Evolutionary conservation across 768 basidiomycete genomes (phyloP), one percentile per base, ranked within the genome.

Genomic region (Calocybe cyanea): DNA sequence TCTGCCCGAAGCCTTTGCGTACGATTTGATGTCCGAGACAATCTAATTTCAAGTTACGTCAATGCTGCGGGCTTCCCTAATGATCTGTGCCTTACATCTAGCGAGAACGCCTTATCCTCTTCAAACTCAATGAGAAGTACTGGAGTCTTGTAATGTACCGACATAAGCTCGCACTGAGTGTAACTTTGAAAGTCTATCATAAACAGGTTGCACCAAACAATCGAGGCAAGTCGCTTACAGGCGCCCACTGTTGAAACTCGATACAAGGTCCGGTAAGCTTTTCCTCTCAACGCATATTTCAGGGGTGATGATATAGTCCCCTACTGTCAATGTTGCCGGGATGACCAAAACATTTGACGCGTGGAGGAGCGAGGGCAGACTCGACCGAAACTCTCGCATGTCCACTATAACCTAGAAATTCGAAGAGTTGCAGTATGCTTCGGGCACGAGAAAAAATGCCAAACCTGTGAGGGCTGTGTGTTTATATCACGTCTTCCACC

Each of bases 151-250:
- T 99, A 98, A 61, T 97, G 88, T 13, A 85, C 85, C 0, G 89
- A 92, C 95, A 99, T 97, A 17, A 91, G 62, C 65, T 98, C 95
- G 68, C 95, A 98, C 59, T 99, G 96, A 0, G 92, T 89, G 61
- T 95, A 96, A 49, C 95, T 98, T 54, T 2, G 17, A 36, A 13
- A 37, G 8, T 2, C 30, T 0, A 25, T 51, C 13, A 53, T 41
- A 24, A 23, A 10, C 2, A 28, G 8, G 8, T 24, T 28, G 45
- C n/a, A 17, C 15, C 39, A 14, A 14, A 30, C 38, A 6, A 45
- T 1, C 5, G 28, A 35, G 40, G 25, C 8, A 20, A 9, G 38
- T 15, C 10, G 76, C 92, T 70, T 54, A 96, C 96, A 99, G 64
- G 45, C 96, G 75, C 13, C 95, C 95, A 57, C 84, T 95, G 46